Evolutionary conservation across 2,329 filamentous ascomycete species (phyloP).

Genomic region (Pezicula carpinea): DNA sequence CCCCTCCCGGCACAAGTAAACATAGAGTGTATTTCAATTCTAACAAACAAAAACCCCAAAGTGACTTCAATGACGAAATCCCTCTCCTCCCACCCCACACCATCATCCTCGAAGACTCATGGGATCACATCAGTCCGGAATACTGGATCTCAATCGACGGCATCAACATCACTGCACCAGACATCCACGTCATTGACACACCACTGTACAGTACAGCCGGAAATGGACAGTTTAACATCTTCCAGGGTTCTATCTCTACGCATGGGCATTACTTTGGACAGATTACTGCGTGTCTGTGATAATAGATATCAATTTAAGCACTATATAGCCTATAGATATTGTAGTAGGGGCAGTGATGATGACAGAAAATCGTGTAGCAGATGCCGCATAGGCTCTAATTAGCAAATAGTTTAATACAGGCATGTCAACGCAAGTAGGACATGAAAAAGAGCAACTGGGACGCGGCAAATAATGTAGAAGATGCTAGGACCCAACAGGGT

Average conservation of each 20-base stretch:
- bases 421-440: too few species aligned
- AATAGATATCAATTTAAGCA: too few species aligned
- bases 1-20: too few species aligned
- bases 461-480: too few species aligned
- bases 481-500: too few species aligned
- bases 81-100: slow-evolving; percentile 56
- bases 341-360: too few species aligned
- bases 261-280: neutral
- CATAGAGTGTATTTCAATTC: neutral
- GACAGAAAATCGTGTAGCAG: too few species aligned
- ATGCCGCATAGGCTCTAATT: too few species aligned
- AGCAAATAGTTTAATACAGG: too few species aligned
- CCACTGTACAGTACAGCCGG: slow-evolving; percentile 1
- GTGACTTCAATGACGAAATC: slow-evolving; percentile 60
- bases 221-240: neutral
- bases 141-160: slow-evolving; percentile 5
- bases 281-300: neutral
- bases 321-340: too few species aligned
- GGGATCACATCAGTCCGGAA: slow-evolving; percentile 17
- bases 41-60: neutral
- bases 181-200: slow-evolving; percentile 3
- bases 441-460: too few species aligned
- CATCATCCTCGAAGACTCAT: slow-evolving; percentile 2
- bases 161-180: neutral
- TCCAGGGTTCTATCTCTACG: neutral